Conservation (phyloP, 2,329 filamentous ascomycete genomes). For the Colletotrichum sp. region DNA sequence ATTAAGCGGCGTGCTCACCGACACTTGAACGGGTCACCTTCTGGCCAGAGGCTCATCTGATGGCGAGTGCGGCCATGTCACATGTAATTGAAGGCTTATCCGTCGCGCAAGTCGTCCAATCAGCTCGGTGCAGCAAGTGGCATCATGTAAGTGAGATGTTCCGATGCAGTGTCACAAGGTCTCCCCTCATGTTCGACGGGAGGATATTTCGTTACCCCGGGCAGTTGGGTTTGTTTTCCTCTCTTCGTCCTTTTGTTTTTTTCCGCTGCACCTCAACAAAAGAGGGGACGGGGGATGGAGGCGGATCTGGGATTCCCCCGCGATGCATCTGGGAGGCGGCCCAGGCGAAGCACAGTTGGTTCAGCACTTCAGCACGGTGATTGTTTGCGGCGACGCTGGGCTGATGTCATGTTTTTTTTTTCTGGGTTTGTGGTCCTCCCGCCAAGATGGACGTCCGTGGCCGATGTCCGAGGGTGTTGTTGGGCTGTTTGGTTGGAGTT, state of each 20-base stretch:
- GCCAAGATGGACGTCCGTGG: neutral
- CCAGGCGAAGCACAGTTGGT: neutral
- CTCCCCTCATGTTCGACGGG: neutral
- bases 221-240: neutral
- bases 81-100: neutral
- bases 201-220: neutral
- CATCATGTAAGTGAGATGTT: neutral
- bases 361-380: neutral
- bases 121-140: neutral
- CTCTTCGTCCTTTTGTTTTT: neutral
- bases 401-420: slow-evolving; percentile 11
- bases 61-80: neutral
- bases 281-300: neutral
- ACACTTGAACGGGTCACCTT: neutral
- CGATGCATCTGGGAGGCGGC: neutral
- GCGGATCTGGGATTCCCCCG: neutral
- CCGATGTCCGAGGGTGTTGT: neutral
- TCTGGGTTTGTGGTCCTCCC: neutral
- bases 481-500: neutral
- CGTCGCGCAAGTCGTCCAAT: neutral
- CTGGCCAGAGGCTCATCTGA: neutral
- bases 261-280: neutral
- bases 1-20: neutral
- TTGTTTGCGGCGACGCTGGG: slow-evolving; percentile 3
- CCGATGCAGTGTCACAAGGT: neutral